phyloP scores from a whole-genome alignment of 768 basidiomycete species.

The Collybia sordida region DNA sequence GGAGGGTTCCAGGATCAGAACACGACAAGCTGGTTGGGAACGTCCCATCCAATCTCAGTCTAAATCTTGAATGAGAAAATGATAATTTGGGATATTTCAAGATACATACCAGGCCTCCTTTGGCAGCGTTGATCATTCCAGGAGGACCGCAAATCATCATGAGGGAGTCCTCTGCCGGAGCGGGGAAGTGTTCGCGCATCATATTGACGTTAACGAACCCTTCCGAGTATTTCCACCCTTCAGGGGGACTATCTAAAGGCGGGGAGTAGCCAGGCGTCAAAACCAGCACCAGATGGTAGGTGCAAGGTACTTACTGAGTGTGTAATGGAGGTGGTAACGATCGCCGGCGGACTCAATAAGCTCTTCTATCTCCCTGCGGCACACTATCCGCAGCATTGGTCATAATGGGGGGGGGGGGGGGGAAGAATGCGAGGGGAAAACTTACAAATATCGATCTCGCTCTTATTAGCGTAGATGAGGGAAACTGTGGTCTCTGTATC shows the following conservation, averaged over 20 bases:
- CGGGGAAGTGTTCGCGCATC: constrained; percentile 39
- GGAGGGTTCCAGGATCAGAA: no score
- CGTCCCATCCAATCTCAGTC: no score
- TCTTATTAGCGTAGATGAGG: constrained; percentile 48
- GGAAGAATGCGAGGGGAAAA: not conserved
- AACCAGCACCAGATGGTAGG: not conserved
- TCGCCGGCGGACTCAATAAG: constrained; percentile 23
- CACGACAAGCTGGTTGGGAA: no score
- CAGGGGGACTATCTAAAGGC: constrained; percentile 11
- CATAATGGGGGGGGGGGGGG: not conserved
- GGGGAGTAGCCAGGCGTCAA: not conserved
- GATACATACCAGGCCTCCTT: no score
- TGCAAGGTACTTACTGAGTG: constrained; percentile 31
- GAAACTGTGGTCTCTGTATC: constrained; percentile 41
- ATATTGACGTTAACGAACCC: constrained; percentile 42
- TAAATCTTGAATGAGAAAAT: no score
- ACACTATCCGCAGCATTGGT: constrained; percentile 24
- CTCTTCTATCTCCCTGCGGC: constrained; percentile 45
- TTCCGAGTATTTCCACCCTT: constrained; percentile 35
- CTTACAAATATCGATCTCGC: constrained; percentile 41
- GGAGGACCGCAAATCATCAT: constrained; percentile 52
- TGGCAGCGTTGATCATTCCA: constrained; percentile 3
- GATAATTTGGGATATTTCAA: no score
- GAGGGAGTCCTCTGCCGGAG: constrained; percentile 33
- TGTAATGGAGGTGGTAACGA: constrained; percentile 43